Evolutionary conservation across 805 yeast species (phyloP).

Genomic region (Schizosaccharomyces osmophilus): DNA sequence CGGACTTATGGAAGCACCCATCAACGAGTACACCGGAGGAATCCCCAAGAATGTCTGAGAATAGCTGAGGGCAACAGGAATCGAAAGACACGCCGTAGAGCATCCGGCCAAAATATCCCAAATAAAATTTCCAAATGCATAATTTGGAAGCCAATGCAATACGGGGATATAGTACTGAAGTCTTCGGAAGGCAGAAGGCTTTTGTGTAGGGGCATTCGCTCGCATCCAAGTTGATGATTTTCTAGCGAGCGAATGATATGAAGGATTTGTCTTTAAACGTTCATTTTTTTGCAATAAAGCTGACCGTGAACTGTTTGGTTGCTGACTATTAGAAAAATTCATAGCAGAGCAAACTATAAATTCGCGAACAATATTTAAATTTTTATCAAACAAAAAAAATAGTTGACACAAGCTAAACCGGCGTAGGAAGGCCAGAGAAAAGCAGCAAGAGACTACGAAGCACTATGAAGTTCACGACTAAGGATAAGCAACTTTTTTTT

Average conservation of each 20-base stretch:
- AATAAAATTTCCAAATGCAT: constrained; percentile 16
- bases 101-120: constrained; percentile 66
- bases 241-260: constrained; percentile 12
- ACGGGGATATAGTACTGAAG: constrained; percentile 30
- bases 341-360: no score
- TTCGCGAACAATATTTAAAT: no score
- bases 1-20: constrained; percentile 56
- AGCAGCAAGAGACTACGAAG: no score
- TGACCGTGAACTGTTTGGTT: no score
- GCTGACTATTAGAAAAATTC: no score
- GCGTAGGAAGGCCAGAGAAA: no score
- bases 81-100: constrained; percentile 71
- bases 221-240: neutral
- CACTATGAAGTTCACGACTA: no score
- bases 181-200: constrained; percentile 7
- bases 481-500: no score
- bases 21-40: constrained; percentile 57
- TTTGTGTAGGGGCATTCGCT: neutral
- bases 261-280: neutral
- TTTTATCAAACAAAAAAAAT: no score
- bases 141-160: constrained; percentile 28
- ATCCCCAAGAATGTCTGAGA: constrained; percentile 68
- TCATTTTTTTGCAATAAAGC: neutral
- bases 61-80: constrained; percentile 65
- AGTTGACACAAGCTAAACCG: no score